Conservation (phyloP, 257 asterid genomes). For the Knoxia roxburghii region DNA sequence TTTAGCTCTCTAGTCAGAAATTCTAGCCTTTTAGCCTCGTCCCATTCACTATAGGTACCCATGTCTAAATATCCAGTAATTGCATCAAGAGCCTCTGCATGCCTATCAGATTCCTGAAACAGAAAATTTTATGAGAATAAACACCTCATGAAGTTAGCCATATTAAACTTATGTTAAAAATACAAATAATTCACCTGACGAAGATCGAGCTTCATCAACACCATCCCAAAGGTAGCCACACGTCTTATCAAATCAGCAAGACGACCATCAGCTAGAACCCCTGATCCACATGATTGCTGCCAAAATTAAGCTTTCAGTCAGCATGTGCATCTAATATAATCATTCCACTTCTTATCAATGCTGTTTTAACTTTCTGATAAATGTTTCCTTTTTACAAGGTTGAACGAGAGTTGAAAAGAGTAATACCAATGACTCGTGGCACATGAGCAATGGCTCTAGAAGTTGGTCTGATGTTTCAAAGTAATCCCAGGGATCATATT, state of each 20-base stretch:
- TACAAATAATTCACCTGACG: constrained; percentile 66
- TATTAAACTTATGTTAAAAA: neutral
- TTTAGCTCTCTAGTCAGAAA: constrained; percentile 83
- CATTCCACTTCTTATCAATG: neutral
- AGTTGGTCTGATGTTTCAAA: constrained; percentile 87
- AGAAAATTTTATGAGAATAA: constrained; percentile 20
- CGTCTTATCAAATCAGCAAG: constrained; percentile 89
- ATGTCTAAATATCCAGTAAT: constrained; percentile 78
- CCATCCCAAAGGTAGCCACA: constrained; percentile 88
- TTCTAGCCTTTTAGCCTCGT: constrained; percentile 77
- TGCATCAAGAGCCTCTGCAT: constrained; percentile 89
- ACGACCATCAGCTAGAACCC: constrained; percentile 87
- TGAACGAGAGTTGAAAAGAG: neutral
- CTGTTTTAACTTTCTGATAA: neutral
- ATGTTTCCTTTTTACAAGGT: neutral
- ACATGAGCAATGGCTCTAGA: constrained; percentile 74
- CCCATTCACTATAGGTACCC: constrained; percentile 96
- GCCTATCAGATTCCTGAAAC: constrained; percentile 86
- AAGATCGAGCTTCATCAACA: constrained; percentile 91
- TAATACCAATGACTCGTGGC: constrained; percentile 83
- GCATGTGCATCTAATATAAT: neutral
- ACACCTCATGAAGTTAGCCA: neutral
- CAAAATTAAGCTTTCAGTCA: constrained; percentile 15
- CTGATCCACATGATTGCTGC: constrained; percentile 91
- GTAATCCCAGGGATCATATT: constrained; percentile 66